Percentiles rank a stretch among this genome's conserved stretches.
These are phyloP conservation scores for Jatropha podagrica DNA, from an alignment of 441 rosid species.

Conservation along the genomic window DNA sequence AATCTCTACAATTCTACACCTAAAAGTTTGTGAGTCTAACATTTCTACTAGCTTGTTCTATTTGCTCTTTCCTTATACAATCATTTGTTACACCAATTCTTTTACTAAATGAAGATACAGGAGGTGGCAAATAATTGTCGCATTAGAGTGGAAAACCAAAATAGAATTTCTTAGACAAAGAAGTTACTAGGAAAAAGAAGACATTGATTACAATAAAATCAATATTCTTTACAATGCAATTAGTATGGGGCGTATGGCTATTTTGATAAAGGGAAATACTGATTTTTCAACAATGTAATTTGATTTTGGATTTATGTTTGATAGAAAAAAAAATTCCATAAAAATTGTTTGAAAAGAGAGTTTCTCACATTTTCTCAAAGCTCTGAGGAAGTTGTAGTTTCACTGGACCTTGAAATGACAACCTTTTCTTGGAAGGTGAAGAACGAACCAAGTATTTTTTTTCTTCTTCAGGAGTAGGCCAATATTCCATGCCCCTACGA, in stretches of 20 bases:
- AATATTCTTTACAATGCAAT: not conserved
- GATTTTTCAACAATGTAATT: not conserved
- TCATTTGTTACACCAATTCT: too few relatives aligned
- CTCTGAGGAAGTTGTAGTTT: constrained; percentile 63
- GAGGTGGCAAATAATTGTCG: too few relatives aligned
- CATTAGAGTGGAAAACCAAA: too few relatives aligned
- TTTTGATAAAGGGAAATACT: constrained; percentile 5
- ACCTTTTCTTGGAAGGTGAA: constrained; percentile 40
- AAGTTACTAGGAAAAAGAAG: too few relatives aligned
- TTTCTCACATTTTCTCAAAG: constrained; percentile 85
- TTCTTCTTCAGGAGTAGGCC: constrained; percentile 81
- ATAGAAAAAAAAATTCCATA: not conserved
- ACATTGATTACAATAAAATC: too few relatives aligned
- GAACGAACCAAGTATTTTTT: constrained; percentile 59
- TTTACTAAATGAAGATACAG: too few relatives aligned
- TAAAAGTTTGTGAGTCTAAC: too few relatives aligned
- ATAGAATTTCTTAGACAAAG: too few relatives aligned
- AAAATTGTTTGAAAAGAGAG: constrained; percentile 5
- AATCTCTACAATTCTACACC: too few relatives aligned
- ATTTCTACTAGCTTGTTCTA: too few relatives aligned
- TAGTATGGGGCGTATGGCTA: not conserved
- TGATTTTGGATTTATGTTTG: not conserved
- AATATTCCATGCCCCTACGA: constrained; percentile 89
- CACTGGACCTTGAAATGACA: constrained; percentile 37
- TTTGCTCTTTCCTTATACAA: too few relatives aligned